Evolutionary conservation across 179 eudicot species (phyloP).

Genomic region (Sideroxylon spinosum): DNA sequence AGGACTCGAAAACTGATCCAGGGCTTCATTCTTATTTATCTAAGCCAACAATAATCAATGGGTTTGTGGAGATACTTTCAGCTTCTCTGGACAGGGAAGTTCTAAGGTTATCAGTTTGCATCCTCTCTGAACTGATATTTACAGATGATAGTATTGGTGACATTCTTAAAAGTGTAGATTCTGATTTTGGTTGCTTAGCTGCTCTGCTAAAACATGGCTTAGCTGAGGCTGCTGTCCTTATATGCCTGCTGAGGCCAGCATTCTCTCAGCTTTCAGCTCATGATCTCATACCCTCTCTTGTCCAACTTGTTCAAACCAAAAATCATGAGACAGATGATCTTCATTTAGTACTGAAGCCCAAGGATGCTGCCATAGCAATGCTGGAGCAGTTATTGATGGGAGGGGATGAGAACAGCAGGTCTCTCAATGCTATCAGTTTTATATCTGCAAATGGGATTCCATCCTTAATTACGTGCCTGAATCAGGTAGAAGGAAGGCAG

Average conservation of each 20-base stretch:
- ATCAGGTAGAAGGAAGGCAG: conserved; percentile 31
- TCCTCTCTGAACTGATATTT: conserved; percentile 37
- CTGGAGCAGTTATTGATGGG: conserved; percentile 42
- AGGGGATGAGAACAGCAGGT: conserved; percentile 40
- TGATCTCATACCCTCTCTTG: conserved; percentile 34
- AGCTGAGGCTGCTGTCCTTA: conserved; percentile 39
- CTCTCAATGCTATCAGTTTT: conserved; percentile 26
- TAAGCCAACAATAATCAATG: conserved; percentile 37
- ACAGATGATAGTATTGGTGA: conserved; percentile 43
- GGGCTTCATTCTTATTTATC: conserved; percentile 45
- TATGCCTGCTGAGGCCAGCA: conserved; percentile 41
- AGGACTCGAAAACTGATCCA: conserved; percentile 33
- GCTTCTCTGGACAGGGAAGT: conserved; percentile 47
- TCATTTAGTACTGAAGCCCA: conserved; percentile 34
- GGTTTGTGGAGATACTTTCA: conserved; percentile 43
- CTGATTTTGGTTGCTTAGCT: conserved; percentile 41
- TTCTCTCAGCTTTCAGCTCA: conserved; percentile 40
- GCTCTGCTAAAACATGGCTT: conserved; percentile 45
- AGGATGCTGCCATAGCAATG: conserved; percentile 46
- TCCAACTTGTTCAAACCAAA: conserved; percentile 30
- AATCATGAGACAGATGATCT: conserved; percentile 29
- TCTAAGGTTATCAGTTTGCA: conserved; percentile 36
- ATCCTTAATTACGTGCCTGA: conserved; percentile 33
- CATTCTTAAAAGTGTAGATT: conserved; percentile 31
- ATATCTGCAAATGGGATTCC: conserved; percentile 40